Evolutionary conservation across 306 rosid species (phyloP).

Genomic region (Potentilla sterilis): DNA sequence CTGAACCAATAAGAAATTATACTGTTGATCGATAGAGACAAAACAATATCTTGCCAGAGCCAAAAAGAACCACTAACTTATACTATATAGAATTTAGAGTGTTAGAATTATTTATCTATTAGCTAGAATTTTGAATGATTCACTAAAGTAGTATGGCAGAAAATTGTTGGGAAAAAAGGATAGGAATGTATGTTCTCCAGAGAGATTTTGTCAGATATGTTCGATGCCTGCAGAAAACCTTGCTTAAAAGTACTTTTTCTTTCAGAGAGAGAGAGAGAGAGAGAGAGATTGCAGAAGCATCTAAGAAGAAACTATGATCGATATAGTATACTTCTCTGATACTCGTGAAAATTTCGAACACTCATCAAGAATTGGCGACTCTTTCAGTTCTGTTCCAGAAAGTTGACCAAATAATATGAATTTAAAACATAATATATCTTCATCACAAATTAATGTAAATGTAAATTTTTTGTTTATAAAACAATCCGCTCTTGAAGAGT

Average conservation of each 20-base stretch:
- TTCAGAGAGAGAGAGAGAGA: slow-evolving; percentile 2
- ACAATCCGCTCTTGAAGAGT: neutral
- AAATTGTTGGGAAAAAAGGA: slow-evolving; percentile 1
- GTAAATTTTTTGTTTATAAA: too few relatives aligned
- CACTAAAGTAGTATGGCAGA: neutral
- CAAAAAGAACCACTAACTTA: slow-evolving; percentile 36
- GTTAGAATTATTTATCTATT: neutral
- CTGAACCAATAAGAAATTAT: slow-evolving; percentile 30
- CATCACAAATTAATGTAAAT: neutral
- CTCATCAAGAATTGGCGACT: neutral
- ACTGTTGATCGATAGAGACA: slow-evolving; percentile 34
- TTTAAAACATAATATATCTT: neutral
- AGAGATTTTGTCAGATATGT: slow-evolving; percentile 6
- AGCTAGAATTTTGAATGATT: neutral
- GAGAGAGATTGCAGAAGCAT: neutral
- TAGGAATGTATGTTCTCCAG: neutral
- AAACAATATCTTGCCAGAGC: slow-evolving; percentile 37
- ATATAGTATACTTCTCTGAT: neutral
- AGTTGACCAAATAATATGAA: neutral
- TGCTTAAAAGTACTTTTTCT: neutral
- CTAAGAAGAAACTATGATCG: neutral
- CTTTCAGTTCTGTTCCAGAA: neutral
- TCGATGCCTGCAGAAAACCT: neutral
- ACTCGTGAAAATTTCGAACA: neutral
- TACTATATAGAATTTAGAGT: neutral